Base-by-base conservation (phyloP, 345 rosid species). In the Euphorbia pulcherrima region DNA sequence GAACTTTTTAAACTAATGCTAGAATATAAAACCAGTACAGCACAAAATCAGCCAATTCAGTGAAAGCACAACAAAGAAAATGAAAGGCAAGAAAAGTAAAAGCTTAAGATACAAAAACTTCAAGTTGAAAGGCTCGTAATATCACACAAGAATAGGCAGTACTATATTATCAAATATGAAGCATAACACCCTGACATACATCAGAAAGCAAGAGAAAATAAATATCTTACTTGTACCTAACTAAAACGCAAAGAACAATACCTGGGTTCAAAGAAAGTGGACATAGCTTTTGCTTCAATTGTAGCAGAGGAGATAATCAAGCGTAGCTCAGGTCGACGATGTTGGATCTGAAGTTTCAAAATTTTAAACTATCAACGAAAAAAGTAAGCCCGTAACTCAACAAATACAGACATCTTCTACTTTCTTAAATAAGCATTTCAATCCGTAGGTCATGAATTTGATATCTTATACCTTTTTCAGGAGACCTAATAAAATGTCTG, bases 291-390 rank as follows among this genome's bases (percentile, higher is more conserved):
- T 18, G 92, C 96, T 81, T 90, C 99, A 53, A 94, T 94, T 60
- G 99, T 94, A 71, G 99, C 99, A 29, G 99, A 94, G 8, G 97
- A 85, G 75, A 94, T 91, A 24, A 94, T 81, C 70, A 94, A 78
- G 23, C 96, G 96, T 69, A 91, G 79, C 60, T 94, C 97, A 77
- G 99, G 92, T 53, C 96, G 89, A 35, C 96, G 85, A 11, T 83
- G 87, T 79, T 89, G 99, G 66, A 94, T 86, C 97, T 90, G 74
- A 26, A 62, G 74, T 70, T 53, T 35, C 68, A 77, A 44, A 44
- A 47, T 26, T 46, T 14, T 68, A 20, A 70, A 58, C 4, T 37
- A 16, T 56, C 69, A 24, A 16, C 33, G 69, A 70, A 53, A 24
- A 30, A 5, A 12, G 50, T 30, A 20, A 21, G 11, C 13, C 47